These are phyloP conservation scores for Citrus reticulata DNA, from an alignment of 345 rosid genomes.

Conservation along the genomic window DNA sequence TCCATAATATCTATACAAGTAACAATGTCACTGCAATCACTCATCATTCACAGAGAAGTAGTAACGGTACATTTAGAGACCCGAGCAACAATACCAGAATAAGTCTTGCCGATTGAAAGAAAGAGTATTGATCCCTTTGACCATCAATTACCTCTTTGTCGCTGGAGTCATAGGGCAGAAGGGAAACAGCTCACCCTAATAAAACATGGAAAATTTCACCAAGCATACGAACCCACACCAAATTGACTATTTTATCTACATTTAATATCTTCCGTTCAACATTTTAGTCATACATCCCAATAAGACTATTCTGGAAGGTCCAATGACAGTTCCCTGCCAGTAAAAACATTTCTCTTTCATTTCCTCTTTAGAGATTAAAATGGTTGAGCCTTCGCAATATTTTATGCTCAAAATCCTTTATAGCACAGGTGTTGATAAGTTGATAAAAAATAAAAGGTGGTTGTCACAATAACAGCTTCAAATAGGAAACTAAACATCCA, in stretches of 20 bases:
- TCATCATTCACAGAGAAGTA: conserved; percentile 73
- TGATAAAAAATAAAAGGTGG: conserved; percentile 36
- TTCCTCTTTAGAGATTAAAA: conserved; percentile 77
- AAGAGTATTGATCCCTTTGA: conserved; percentile 79
- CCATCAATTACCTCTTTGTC: conserved; percentile 76
- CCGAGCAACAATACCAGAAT: conserved; percentile 59
- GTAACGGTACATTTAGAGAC: conserved; percentile 50
- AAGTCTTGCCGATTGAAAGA: conserved; percentile 74
- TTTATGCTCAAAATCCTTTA: conserved; percentile 75
- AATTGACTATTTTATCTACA: conserved; percentile 89
- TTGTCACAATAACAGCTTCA: no score
- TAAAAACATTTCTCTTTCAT: conserved; percentile 64
- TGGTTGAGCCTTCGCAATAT: conserved; percentile 84
- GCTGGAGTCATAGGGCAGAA: no score
- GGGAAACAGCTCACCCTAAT: conserved; percentile 17
- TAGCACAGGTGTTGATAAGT: conserved; percentile 75
- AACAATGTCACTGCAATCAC: conserved; percentile 74
- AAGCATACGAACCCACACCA: conserved; percentile 92
- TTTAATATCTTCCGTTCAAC: conserved; percentile 70
- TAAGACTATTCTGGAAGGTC: conserved; percentile 79
- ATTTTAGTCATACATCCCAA: conserved; percentile 89
- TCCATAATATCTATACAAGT: not conserved
- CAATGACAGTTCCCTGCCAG: conserved; percentile 49
- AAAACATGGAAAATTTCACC: conserved; percentile 71
- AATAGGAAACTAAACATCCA: not conserved